Evolutionary conservation across 2,329 filamentous ascomycete species (phyloP).

Genomic region (Chaetomiaceae sp.): DNA sequence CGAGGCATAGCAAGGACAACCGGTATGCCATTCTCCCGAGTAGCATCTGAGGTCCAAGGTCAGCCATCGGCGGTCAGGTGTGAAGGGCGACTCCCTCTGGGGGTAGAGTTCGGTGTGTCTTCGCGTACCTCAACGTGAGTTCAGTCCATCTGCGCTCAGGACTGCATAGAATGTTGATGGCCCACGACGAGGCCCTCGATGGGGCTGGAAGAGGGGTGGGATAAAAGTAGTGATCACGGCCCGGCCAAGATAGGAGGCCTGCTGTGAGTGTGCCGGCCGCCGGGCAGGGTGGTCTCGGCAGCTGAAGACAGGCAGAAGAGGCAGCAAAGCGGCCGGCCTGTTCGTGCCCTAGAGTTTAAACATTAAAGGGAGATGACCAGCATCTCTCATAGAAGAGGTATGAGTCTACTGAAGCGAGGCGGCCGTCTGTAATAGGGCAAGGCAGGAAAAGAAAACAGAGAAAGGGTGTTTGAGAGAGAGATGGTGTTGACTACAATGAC

Average conservation of each 20-base stretch:
- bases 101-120: background rate
- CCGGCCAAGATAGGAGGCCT: slow-evolving; percentile 9
- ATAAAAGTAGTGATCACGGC: background rate
- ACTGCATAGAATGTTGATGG: background rate
- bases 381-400: slow-evolving; percentile 23
- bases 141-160: slow-evolving; percentile 14
- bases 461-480: slow-evolving; percentile 1
- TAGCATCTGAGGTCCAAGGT: slow-evolving; percentile 34
- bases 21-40: slow-evolving; percentile 40
- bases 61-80: slow-evolving; percentile 4
- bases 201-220: background rate
- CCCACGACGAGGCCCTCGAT: background rate
- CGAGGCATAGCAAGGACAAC: slow-evolving; percentile 30
- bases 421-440: slow-evolving; percentile 7
- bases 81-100: background rate
- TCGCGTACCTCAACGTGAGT: slow-evolving; percentile 15
- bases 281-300: slow-evolving; percentile 15
- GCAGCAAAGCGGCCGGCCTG: slow-evolving; percentile 7
- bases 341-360: slow-evolving; percentile 19
- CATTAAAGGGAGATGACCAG: slow-evolving; percentile 28
- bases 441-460: slow-evolving; percentile 7
- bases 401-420: slow-evolving; percentile 11
- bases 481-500: too few relatives aligned
- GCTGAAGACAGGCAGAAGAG: slow-evolving; percentile 10
- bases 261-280: slow-evolving; percentile 7